Evolutionary conservation across 345 rosid species (phyloP), one percentile per base, ranked within the genome.

Genomic region (Eutrema yunnanense): DNA sequence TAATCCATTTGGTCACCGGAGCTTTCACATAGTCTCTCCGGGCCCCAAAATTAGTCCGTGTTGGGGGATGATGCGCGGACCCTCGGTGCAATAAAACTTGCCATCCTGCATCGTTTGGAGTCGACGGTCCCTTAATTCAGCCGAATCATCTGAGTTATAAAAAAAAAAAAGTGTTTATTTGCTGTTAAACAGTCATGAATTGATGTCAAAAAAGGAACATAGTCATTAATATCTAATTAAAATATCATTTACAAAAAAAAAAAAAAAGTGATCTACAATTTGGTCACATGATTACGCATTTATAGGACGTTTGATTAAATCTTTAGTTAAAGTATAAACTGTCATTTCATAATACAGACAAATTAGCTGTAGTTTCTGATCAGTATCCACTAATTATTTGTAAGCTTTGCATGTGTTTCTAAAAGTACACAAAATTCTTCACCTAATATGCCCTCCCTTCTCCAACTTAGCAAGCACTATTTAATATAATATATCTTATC

Each of bases 321-420:
- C 9, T 55, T 62, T 53, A 40, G n/a, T 38, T 62, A 63, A 76
- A 69, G 38, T 54, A 8, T 32, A 47, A 38, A 33, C 37, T 76
- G 42, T 70, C 67, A 64, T 76, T 40, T 64, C 76, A 71, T 57
- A 46, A 62, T 54, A 70, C 71, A 71, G 72, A 57, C 80, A 76
- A 57, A 76, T 9, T 22, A 71, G 67, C 72, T 76, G 66, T 71
- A 71, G 49, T 62, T 62, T 76, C 74, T 63, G 75, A 70, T 76
- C 67, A 64, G 62, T 55, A 66, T 76, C 80, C 80, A 76, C 76
- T 77, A 64, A 65, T 71, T 64, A 48, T 70, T 43, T 30, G 41
- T 41, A 57, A 48, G 62, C 52, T 53, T 46, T 69, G 72, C 80
- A 77, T 77, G 80, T 77, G 76, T 77, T 77, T 64, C 72, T 71